A percentile compares a stretch with the other conserved stretches of the same genome.
Conservation (phyloP, 768 basidiomycete species). For the Termitomyces sp. region DNA sequence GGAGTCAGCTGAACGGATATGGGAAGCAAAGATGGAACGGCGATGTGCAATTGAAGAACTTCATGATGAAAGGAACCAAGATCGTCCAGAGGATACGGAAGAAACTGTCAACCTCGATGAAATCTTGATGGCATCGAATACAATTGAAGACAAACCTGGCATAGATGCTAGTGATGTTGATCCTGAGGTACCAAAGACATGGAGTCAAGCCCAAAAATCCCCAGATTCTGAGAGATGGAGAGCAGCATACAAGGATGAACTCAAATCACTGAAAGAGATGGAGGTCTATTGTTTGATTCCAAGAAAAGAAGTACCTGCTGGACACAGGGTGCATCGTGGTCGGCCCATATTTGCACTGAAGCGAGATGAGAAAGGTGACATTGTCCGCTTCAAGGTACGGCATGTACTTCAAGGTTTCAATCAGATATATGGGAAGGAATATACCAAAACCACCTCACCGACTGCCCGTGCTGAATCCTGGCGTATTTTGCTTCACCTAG, state of each 20-base stretch:
- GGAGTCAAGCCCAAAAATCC: neutral
- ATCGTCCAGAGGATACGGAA: neutral
- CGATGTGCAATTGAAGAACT: too few species aligned
- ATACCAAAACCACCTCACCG: too few species aligned
- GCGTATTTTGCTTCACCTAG: neutral
- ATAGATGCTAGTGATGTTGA: neutral
- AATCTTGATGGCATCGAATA: too few species aligned
- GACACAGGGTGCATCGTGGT: neutral
- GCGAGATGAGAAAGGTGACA: too few species aligned
- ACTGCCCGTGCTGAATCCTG: neutral
- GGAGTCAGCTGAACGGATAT: too few species aligned
- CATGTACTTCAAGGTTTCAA: too few species aligned
- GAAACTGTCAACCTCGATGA: neutral
- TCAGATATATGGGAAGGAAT: too few species aligned
- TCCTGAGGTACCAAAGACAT: neutral
- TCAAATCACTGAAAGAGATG: too few species aligned
- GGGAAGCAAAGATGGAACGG: too few species aligned
- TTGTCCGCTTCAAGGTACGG: too few species aligned
- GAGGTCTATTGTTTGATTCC: neutral
- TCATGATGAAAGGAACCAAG: neutral
- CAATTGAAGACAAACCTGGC: neutral
- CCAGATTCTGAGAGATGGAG: neutral
- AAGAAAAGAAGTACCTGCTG: neutral
- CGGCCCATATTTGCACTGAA: too few species aligned
- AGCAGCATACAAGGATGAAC: neutral